phyloP scores from a whole-genome alignment of 768 basidiomycete species.

The Boletellus sp. region DNA sequence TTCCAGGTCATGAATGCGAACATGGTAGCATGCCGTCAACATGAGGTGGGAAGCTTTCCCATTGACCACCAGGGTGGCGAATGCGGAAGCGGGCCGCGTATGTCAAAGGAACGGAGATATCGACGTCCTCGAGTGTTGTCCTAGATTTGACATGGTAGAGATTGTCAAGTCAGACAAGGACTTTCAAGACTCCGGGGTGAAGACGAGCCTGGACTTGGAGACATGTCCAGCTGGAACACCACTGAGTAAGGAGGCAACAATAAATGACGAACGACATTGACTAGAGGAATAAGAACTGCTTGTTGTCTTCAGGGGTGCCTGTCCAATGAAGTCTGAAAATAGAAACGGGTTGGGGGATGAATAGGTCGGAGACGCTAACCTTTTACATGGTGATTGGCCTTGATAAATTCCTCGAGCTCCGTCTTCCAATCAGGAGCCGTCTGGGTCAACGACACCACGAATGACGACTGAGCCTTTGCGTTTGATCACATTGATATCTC shows the following conservation, averaged over 20 bases:
- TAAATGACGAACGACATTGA: constrained; percentile 28
- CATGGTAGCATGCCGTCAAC: constrained; percentile 43
- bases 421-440: constrained; percentile 59
- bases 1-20: background rate
- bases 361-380: constrained; percentile 33
- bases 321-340: background rate
- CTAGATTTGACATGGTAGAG: constrained; percentile 49
- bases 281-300: constrained; percentile 76
- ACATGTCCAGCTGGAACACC: constrained; percentile 39
- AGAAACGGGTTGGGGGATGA: background rate
- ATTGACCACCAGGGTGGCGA: constrained; percentile 58
- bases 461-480: constrained; percentile 60
- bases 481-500: constrained; percentile 48
- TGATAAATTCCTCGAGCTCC: constrained; percentile 52
- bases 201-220: constrained; percentile 67
- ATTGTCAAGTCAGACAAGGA: constrained; percentile 58
- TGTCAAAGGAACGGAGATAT: constrained; percentile 56
- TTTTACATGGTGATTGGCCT: constrained; percentile 51
- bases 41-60: constrained; percentile 53
- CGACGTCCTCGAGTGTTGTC: constrained; percentile 46
- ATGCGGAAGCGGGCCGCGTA: constrained; percentile 78
- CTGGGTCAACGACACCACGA: constrained; percentile 52
- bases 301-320: constrained; percentile 56
- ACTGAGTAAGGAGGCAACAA: background rate
- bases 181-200: constrained; percentile 60